Evolutionary conservation across 768 basidiomycete genomes (phyloP).

Genomic region (Coprinopsis sp.): DNA sequence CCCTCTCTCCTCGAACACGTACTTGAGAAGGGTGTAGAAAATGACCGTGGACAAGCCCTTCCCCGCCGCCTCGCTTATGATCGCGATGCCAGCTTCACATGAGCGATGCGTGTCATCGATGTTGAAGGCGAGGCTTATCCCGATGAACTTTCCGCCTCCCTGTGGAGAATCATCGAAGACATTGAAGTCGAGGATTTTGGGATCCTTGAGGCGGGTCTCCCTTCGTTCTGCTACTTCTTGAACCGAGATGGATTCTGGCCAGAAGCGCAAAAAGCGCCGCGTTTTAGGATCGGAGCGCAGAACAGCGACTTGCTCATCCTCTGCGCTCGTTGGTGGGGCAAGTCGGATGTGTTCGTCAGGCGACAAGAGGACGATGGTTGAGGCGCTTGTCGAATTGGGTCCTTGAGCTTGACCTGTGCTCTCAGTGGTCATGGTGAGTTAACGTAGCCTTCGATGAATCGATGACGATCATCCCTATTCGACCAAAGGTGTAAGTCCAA

Average conservation of each 20-base stretch:
- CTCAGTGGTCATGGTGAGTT: too few relatives aligned
- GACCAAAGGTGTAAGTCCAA: too few relatives aligned
- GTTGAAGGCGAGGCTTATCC: constrained; percentile 32
- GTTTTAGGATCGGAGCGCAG: constrained; percentile 36
- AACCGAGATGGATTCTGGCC: constrained; percentile 30
- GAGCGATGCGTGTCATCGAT: constrained; percentile 29
- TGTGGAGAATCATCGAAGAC: constrained; percentile 25
- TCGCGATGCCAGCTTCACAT: constrained; percentile 39
- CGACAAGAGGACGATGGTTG: constrained; percentile 22
- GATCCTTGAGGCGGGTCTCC: constrained; percentile 28
- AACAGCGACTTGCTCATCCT: constrained; percentile 31
- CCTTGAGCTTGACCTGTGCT: too few relatives aligned
- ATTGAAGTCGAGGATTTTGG: constrained; percentile 30
- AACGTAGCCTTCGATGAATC: too few relatives aligned
- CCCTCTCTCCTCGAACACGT: constrained; percentile 37
- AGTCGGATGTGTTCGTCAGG: constrained; percentile 31
- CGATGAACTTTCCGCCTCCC: constrained; percentile 29
- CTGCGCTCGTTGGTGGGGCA: constrained; percentile 25
- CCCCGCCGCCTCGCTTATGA: constrained; percentile 32
- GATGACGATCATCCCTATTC: too few relatives aligned
- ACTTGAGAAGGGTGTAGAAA: constrained; percentile 34
- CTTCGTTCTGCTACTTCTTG: constrained; percentile 32
- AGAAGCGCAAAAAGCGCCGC: constrained; percentile 34
- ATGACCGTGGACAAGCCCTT: constrained; percentile 38
- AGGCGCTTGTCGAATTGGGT: too few relatives aligned